These are phyloP conservation scores for Hanseniaspora sp. DNA, from an alignment of 1,139 yeast species.

Conservation along the genomic window DNA sequence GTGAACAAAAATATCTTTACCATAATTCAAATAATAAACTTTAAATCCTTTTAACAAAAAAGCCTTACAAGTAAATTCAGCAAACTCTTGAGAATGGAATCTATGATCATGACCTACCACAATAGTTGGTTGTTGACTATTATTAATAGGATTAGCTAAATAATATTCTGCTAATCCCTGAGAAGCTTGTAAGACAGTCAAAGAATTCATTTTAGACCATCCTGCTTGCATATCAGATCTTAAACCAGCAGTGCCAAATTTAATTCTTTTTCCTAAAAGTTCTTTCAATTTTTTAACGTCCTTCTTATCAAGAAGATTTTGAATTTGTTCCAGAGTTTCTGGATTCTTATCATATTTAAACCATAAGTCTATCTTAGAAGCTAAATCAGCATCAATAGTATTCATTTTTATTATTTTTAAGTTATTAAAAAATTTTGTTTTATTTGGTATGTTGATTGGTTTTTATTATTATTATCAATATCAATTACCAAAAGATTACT, in stretches of 20 bases:
- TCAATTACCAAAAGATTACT: too few species aligned
- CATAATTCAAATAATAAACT: slow-evolving; percentile 52
- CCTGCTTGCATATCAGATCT: slow-evolving; percentile 86
- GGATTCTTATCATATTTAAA: slow-evolving; percentile 35
- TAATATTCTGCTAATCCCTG: slow-evolving; percentile 70
- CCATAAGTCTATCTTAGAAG: slow-evolving; percentile 22
- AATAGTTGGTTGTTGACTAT: slow-evolving; percentile 33
- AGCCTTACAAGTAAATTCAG: slow-evolving; percentile 64
- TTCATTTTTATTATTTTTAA: background rate
- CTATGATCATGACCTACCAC: slow-evolving; percentile 92
- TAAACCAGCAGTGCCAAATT: slow-evolving; percentile 91
- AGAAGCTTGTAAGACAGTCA: slow-evolving; percentile 82
- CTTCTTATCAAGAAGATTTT: slow-evolving; percentile 28
- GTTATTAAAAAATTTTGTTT: too few species aligned
- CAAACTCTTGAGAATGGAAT: slow-evolving; percentile 66
- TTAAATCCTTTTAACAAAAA: slow-evolving; percentile 58
- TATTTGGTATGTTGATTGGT: background rate
- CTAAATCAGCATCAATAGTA: slow-evolving; percentile 18
- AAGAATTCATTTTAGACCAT: slow-evolving; percentile 75
- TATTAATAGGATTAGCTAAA: slow-evolving; percentile 22
- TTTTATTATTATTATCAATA: too few species aligned
- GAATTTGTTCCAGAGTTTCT: slow-evolving; percentile 46
- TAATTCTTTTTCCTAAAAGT: slow-evolving; percentile 43
- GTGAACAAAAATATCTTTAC: slow-evolving; percentile 42
- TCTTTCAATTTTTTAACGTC: slow-evolving; percentile 40